A percentile compares a stretch with the other conserved stretches of the same genome.
These are phyloP conservation scores for Nitzschia inconspicua DNA, from an alignment of 108 stramenopile genomes.

Conservation along the genomic window DNA sequence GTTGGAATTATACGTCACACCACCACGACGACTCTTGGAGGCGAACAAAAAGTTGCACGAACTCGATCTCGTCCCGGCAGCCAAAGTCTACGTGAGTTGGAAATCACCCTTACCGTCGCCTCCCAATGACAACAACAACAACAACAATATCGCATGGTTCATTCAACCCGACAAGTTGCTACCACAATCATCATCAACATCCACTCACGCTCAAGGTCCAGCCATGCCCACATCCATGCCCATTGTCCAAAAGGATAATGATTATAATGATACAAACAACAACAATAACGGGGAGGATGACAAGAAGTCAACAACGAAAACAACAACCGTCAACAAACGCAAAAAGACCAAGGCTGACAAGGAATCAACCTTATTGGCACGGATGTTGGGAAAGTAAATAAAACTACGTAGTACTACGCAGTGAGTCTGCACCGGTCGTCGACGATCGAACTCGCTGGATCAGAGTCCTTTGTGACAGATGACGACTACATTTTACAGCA, in stretches of 20 bases:
- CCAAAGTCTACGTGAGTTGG: slow-evolving; percentile 77
- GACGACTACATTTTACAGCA: too few relatives aligned
- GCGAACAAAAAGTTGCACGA: slow-evolving; percentile 45
- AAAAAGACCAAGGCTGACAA: slow-evolving; percentile 30
- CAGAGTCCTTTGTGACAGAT: too few relatives aligned
- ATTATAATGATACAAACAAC: background rate
- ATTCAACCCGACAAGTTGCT: slow-evolving; percentile 17
- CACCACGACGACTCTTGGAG: slow-evolving; percentile 57
- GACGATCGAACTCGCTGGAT: too few relatives aligned
- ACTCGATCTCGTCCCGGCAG: slow-evolving; percentile 76
- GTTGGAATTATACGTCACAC: slow-evolving; percentile 78
- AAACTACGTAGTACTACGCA: too few relatives aligned
- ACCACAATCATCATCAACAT: background rate
- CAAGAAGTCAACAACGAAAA: too few relatives aligned
- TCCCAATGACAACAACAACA: background rate
- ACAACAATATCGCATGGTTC: slow-evolving; percentile 12
- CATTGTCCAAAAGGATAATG: background rate
- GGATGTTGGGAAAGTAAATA: slow-evolving; percentile 49
- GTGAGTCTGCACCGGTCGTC: too few relatives aligned
- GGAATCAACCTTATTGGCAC: slow-evolving; percentile 37
- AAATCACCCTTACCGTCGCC: slow-evolving; percentile 18
- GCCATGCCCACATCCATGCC: slow-evolving; percentile 2
- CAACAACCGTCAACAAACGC: slow-evolving; percentile 1
- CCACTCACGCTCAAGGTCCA: background rate
- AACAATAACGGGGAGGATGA: background rate